phyloP scores from a whole-genome alignment of 2,329 filamentous ascomycete genomes.

The Elsinoe fawcettii region DNA sequence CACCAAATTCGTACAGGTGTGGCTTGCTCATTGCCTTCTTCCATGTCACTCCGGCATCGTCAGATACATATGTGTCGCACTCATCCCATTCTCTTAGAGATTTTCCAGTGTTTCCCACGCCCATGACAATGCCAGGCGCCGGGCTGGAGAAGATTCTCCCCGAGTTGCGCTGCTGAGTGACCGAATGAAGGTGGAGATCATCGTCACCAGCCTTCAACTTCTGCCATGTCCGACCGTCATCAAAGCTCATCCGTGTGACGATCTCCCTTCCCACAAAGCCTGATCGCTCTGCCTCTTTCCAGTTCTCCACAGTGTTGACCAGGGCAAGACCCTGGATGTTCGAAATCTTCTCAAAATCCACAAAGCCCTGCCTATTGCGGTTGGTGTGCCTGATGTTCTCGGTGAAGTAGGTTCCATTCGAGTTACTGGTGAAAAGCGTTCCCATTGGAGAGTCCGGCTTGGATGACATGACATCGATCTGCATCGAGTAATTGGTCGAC shows the following conservation, averaged over 20 bases:
- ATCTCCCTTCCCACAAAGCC: constrained; percentile 54
- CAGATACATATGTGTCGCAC: constrained; percentile 77
- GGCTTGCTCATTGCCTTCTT: constrained; percentile 64
- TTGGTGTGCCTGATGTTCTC: constrained; percentile 90
- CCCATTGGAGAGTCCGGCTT: constrained; percentile 65
- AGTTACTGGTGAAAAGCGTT: constrained; percentile 89
- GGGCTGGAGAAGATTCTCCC: constrained; percentile 89
- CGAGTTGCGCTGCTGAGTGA: constrained; percentile 73
- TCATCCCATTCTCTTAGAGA: constrained; percentile 62
- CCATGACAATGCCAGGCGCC: constrained; percentile 89
- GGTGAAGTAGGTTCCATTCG: constrained; percentile 92
- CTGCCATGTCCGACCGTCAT: constrained; percentile 84
- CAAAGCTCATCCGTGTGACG: constrained; percentile 80
- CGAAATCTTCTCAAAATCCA: constrained; percentile 92
- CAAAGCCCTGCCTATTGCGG: constrained; percentile 63
- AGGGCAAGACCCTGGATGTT: constrained; percentile 88
- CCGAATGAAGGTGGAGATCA: constrained; percentile 76
- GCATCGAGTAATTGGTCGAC: constrained; percentile 95
- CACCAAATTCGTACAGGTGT: constrained; percentile 94
- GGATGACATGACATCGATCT: constrained; percentile 81
- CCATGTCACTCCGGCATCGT: constrained; percentile 86
- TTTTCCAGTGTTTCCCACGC: constrained; percentile 80
- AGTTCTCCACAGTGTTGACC: constrained; percentile 84
- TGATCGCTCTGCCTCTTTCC: constrained; percentile 58
- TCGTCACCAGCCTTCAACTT: constrained; percentile 55